phyloP scores from a whole-genome alignment of 352 stramenopile species.

The Pythium sp. region DNA sequence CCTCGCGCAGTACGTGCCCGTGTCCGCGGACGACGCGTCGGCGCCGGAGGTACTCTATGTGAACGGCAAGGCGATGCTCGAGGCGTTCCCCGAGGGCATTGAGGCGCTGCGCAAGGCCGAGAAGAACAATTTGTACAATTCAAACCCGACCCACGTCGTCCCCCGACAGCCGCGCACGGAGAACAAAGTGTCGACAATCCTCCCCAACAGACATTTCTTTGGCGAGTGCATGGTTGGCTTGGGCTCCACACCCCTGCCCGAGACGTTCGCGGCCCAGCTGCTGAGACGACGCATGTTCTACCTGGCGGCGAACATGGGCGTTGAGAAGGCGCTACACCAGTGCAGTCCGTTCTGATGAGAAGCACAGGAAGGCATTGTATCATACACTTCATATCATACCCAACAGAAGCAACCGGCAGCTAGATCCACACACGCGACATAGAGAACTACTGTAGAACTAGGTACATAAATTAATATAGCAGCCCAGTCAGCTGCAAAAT shows the following conservation, averaged over 20 bases:
- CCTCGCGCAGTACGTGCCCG: slow-evolving; percentile 37
- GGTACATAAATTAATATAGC: too few relatives aligned
- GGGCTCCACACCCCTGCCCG: slow-evolving; percentile 20
- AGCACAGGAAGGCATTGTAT: not conserved
- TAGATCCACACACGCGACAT: too few relatives aligned
- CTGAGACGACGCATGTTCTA: slow-evolving; percentile 19
- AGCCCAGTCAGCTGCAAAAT: too few relatives aligned
- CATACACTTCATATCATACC: too few relatives aligned
- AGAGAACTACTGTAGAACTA: too few relatives aligned
- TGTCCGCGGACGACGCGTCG: slow-evolving; percentile 9
- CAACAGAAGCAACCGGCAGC: too few relatives aligned
- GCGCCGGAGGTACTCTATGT: slow-evolving; percentile 34
- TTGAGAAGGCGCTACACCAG: slow-evolving; percentile 11
- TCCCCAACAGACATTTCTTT: slow-evolving; percentile 5
- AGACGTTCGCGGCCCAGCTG: slow-evolving; percentile 14
- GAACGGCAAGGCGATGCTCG: slow-evolving; percentile 49
- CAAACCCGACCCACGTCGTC: slow-evolving; percentile 17
- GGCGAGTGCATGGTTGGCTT: slow-evolving; percentile 19
- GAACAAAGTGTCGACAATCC: not conserved
- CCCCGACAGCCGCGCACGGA: slow-evolving; percentile 7
- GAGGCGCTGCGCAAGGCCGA: slow-evolving; percentile 16
- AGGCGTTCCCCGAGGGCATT: slow-evolving; percentile 35
- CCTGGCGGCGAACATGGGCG: slow-evolving; percentile 2
- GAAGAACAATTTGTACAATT: slow-evolving; percentile 15
- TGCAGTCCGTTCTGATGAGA: slow-evolving; percentile 2